Evolutionary conservation across 352 stramenopile genomes (phyloP).

Genomic region (Globisporangium echinulatum): DNA sequence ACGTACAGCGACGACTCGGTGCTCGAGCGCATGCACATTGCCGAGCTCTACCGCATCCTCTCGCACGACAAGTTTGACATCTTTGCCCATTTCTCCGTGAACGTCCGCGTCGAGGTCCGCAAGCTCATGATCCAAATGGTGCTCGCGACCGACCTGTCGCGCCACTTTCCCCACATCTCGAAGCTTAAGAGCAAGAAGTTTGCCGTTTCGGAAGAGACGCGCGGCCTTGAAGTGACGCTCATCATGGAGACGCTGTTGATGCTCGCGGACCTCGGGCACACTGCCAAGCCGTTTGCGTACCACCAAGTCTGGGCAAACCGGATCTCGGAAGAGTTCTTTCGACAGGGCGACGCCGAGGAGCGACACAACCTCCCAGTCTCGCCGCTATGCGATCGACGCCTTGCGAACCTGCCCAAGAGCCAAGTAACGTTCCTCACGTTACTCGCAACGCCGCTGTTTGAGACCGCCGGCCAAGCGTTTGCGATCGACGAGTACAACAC

Average conservation of each 20-base stretch:
- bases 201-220: conserved; percentile 34
- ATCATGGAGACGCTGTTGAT: conserved; percentile 77
- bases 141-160: conserved; percentile 67
- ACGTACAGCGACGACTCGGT: conserved; percentile 90
- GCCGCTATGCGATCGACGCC: conserved; percentile 47
- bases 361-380: conserved; percentile 45
- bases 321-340: conserved; percentile 67
- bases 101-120: conserved; percentile 32
- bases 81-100: conserved; percentile 35
- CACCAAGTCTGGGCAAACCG: conserved; percentile 54
- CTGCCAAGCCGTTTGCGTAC: conserved; percentile 54
- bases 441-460: conserved; percentile 54
- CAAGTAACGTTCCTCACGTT: conserved; percentile 64
- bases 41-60: conserved; percentile 56
- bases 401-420: conserved; percentile 55
- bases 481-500: conserved; percentile 51
- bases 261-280: conserved; percentile 59
- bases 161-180: conserved; percentile 64
- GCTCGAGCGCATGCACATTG: conserved; percentile 74
- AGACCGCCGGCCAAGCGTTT: conserved; percentile 49
- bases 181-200: conserved; percentile 71
- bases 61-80: conserved; percentile 61
- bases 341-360: conserved; percentile 57
- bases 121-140: conserved; percentile 77
- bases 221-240: conserved; percentile 44